Conservation (phyloP, 1,284 basidiomycete genomes). For the Athelia psychrophila region DNA sequence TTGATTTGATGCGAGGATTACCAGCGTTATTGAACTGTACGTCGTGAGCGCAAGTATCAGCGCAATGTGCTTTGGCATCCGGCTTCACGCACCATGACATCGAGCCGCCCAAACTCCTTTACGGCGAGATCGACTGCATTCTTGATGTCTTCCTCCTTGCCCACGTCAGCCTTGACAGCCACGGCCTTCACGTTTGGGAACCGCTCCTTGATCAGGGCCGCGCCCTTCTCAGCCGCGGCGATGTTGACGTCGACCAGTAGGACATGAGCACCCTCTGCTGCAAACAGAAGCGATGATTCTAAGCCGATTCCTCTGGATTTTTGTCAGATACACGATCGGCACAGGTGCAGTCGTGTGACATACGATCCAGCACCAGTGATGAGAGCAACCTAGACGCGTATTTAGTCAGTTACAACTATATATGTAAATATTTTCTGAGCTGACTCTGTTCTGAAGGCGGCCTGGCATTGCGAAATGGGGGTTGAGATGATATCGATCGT, state of each 20-base stretch:
- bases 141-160: slow-evolving; percentile 86
- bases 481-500: background rate
- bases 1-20: slow-evolving; percentile 18
- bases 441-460: slow-evolving; percentile 70
- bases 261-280: slow-evolving; percentile 87
- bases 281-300: slow-evolving; percentile 90
- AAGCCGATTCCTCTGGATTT: slow-evolving; percentile 85
- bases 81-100: slow-evolving; percentile 73
- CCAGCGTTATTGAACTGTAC: slow-evolving; percentile 87
- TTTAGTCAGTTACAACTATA: slow-evolving; percentile 6
- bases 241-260: slow-evolving; percentile 88
- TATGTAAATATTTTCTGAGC: slow-evolving; percentile 4
- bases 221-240: slow-evolving; percentile 70
- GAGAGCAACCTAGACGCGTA: slow-evolving; percentile 58
- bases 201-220: slow-evolving; percentile 59
- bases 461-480: slow-evolving; percentile 48
- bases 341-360: slow-evolving; percentile 27
- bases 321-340: background rate
- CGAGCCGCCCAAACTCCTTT: slow-evolving; percentile 83
- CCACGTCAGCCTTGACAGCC: slow-evolving; percentile 82
- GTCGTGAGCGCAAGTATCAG: background rate
- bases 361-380: slow-evolving; percentile 86
- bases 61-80: background rate
- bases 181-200: slow-evolving; percentile 73
- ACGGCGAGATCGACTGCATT: slow-evolving; percentile 79